Evolutionary conservation across 176 grass and related monocot species (phyloP), one percentile per base, ranked within the genome.

Genomic region (Zea luxurians): DNA sequence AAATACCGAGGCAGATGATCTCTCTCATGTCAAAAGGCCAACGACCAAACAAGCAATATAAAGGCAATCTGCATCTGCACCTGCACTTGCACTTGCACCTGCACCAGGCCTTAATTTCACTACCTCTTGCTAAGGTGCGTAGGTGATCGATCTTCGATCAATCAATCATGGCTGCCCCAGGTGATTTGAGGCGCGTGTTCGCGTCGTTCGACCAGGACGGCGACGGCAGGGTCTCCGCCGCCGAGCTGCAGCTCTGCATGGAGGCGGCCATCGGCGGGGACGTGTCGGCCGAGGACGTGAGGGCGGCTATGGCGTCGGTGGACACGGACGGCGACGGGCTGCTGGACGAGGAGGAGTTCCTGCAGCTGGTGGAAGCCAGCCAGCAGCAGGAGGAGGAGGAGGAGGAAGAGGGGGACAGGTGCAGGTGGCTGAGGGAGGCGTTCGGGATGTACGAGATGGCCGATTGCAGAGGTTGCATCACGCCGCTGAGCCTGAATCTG

Each of bases 301-400:
- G 37, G 59, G 85, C 10, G 8, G 20, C 75, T 0, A 45, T 82
- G 21, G 57, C 73, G 12, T 46, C 48, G 21, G 73, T 21, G 1
- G 85, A 87, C 48, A 2, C 48, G 0, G 59, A 87, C 67, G 79
- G 85, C 16, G 74, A 87, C 48, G 58, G 59, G 40, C 10, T 82
- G 59, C 79, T 87, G 17, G 41, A 62, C n/a, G 59, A 77, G 46
- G 38, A 73, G 21, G 79, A 87, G 47, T 85, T 79, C 27, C 27
- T 27, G 27, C 27, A 27, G 27, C 27, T 27, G 27, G 27, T 27
- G 27, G 27, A 27, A 27, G 27, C 27, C 27, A 27, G 27, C 27
- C 27, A 27, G 27, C 27, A 27, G 27, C 27, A n/a, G n/a, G n/a
- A 27, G 27, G 0, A 27, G 27, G 0, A 27, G 27, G 0, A 27